Evolutionary conservation across 805 yeast species (phyloP), one percentile per base, ranked within the genome.

Genomic region (Candida pini): DNA sequence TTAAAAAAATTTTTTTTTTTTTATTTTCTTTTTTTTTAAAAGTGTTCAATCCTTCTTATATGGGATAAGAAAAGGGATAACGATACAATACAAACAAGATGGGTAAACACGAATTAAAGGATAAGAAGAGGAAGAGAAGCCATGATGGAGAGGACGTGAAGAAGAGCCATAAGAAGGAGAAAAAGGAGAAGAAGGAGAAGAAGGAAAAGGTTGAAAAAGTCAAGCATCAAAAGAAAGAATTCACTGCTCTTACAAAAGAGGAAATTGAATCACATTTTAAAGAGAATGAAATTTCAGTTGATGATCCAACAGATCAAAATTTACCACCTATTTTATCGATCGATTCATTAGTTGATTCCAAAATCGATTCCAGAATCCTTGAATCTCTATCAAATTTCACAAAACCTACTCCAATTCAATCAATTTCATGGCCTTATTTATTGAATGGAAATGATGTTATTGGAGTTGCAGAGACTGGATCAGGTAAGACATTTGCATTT

Each of bases 401-500:
- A 12, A 80, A 77, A 49, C 99, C 98, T 35, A 89, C 97, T 6
- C 97, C 97, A 24, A 90, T 90, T 49, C 98, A 90, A 66, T 74
- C 96, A 21, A 86, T 78, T 29, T 74, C 97, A 7, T 92, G 97
- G 97, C 97, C 98, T 45, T 87, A 76, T 54, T 63, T 90, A 34
- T 63, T 88, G 33, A 63, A 74, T 15, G 82, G 83, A 13, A 72
- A 80, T 39, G 98, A 90, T 56, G 95, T 89, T 18, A 76, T 90
- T 46, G 98, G 97, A 59, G 96, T 90, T 45, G 98, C 98, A 10
- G 97, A 90, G 64, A 90, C 98, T 3, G 98, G 98, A 25, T 86
- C 96, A 1, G 98, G 98, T 54, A 90, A 90, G 62, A 90, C 98
- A 0, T 81, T 90, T 63, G 97, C 96, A 0, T 92, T 90, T 58